Base-by-base conservation (phyloP, 257 asterid species). In the Jacaranda mimosifolia region DNA sequence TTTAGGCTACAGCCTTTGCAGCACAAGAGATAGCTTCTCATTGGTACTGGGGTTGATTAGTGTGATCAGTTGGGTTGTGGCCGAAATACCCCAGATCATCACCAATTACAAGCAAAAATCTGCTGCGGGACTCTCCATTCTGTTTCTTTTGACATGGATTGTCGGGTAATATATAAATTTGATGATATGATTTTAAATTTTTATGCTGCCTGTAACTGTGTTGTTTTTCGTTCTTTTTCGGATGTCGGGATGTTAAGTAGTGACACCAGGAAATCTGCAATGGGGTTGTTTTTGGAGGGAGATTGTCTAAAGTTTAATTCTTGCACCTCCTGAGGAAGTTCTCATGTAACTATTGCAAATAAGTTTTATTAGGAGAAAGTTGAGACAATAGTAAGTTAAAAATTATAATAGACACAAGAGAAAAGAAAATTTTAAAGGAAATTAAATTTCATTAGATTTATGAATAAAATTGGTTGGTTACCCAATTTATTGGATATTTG, bases 61-160 rank as follows among this genome's bases (percentile, higher is more conserved):
- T 81, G 89, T 90, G 59, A 9, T 83, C 43, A 79, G 88, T 76
- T 92, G 97, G 97, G 77, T 76, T 53, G 88, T 89, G 73, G 97
- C 97, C 77, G 96, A 92, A 77, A 76, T 92, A 11, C 97, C 97
- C 1, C 96, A 92, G 62, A 84, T 92, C 79, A 84, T 85, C 72
- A 90, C 96, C 65, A 92, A 89, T 68, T 87, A 78, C 82, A 77
- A 77, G 80, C 74, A 72, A 5, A 89, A 89, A 57, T 92, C 96
- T 15, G 73, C 94, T 13, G 84, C 86, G 68, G 94, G 97, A 1
- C 88, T 92, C 80, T 90, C 96, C 36, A 32, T 83, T 53, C 18
- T 75, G 51, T 92, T 92, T 78, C 88, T 92, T 43, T 13, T 83
- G 10, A 87, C 97, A n/a, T 92, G 97, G 97, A 83, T 92, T 13